Evolutionary conservation across 1,284 basidiomycete species (phyloP), one percentile per base, ranked within the genome.

Genomic region (Schizophyllum amplum): DNA sequence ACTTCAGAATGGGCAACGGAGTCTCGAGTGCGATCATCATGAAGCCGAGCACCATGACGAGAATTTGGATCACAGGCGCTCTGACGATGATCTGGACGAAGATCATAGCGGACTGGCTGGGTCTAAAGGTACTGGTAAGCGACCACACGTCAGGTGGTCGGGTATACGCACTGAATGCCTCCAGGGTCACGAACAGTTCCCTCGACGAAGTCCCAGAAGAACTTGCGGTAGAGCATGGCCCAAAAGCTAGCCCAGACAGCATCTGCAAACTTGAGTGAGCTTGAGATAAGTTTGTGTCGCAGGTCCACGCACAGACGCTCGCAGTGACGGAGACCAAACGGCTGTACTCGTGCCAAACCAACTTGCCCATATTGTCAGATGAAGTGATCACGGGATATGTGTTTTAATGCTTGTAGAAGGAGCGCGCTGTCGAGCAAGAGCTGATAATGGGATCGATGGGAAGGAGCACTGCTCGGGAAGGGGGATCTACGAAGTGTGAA

Each of bases 201-300:
- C 60, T 79, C 79, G 17, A 87, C 71, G 65, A 90, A 87, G 74
- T 94, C 92, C 85, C 88, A 94, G 74, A 94, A 92, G 79, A 90
- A 94, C 72, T 94, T 94, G 71, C 90, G 88, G 74, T 83, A 93
- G 63, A 89, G 75, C 13, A 93, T 70, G 21, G 83, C 91, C 73
- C 80, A 93, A 71, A 89, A 86, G 27, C 78, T 74, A 22, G 87
- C 83, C 91, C 90, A 92, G 4, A 91, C 73, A 57, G 84, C 81
- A 69, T 90, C 90, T 93, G 59, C 5, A 48, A 24, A 24, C 22
- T 53, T 42, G 47, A 27, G 57, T 49, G 57, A 55, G 48, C 61
- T 53, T 51, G 13, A 52, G 56, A 56, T 47, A 64, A 27, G 47
- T 47, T 26, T 42, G 53, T 4, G 47, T 51, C 42, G 33, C 21